A percentile compares a stretch with the other conserved stretches of the same genome.
Conservation (phyloP, 768 basidiomycete species). For the Termitomyces sp. region DNA sequence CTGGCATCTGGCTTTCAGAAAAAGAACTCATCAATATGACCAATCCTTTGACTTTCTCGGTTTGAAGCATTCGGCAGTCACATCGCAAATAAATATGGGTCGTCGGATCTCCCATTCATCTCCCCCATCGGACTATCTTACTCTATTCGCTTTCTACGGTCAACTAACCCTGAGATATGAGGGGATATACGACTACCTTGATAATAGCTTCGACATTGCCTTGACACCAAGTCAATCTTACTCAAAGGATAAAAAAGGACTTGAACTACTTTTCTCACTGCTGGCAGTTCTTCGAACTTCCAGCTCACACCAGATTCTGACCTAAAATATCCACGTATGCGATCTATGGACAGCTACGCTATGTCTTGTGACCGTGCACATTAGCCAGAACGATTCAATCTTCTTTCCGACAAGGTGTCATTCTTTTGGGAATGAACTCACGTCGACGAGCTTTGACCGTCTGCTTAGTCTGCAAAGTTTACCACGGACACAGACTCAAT, state of each 20-base stretch:
- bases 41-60: neutral
- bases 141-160: neutral
- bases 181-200: neutral
- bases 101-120: neutral
- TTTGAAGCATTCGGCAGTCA: neutral
- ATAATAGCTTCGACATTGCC: neutral
- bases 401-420: neutral
- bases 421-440: no score
- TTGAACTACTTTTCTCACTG: neutral
- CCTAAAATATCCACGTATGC: neutral
- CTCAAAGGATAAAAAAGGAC: neutral
- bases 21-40: neutral
- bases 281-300: neutral
- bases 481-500: no score
- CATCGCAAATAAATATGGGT: neutral
- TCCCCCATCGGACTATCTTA: neutral
- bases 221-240: neutral
- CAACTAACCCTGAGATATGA: neutral
- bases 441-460: no score
- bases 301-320: neutral
- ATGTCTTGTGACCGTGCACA: neutral
- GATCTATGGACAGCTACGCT: neutral
- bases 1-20: neutral
- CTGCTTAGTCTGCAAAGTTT: no score
- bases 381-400: neutral